Percentiles rank a stretch among this genome's conserved stretches.
Evolutionary conservation across 2,329 filamentous ascomycete genomes (phyloP).

Genomic region (Aspergillus neoniger): DNA sequence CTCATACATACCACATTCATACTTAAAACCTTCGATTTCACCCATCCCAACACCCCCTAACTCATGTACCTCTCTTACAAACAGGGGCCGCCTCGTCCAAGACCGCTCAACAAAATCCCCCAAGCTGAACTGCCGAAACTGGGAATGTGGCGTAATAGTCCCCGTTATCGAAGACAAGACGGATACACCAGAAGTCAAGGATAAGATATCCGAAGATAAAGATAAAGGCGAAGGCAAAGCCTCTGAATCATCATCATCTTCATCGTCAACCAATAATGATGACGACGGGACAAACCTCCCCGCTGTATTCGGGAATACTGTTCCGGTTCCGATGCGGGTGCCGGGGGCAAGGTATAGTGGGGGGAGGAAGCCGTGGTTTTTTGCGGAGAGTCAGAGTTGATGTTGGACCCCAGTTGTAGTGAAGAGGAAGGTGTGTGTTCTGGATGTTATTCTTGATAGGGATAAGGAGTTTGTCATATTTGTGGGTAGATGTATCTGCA

Average conservation of each 20-base stretch:
- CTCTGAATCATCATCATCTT: background rate
- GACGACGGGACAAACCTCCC: slow-evolving; percentile 19
- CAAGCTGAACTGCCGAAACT: slow-evolving; percentile 85
- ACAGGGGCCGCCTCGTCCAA: slow-evolving; percentile 74
- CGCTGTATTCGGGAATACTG: slow-evolving; percentile 37
- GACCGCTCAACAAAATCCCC: slow-evolving; percentile 66
- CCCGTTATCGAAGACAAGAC: slow-evolving; percentile 49
- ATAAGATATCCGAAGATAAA: slow-evolving; percentile 21
- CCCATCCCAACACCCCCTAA: background rate
- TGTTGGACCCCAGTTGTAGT: too few species aligned
- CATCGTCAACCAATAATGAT: background rate
- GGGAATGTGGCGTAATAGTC: slow-evolving; percentile 90
- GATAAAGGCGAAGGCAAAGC: slow-evolving; percentile 22
- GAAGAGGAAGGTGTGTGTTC: too few species aligned
- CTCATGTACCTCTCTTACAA: background rate
- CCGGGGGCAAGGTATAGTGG: slow-evolving; percentile 32
- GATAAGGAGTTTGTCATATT: too few species aligned
- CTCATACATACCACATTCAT: background rate
- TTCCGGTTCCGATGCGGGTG: slow-evolving; percentile 50
- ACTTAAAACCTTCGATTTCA: background rate
- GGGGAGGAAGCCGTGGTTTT: slow-evolving; percentile 29
- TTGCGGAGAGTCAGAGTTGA: slow-evolving; percentile 13
- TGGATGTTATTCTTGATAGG: too few species aligned
- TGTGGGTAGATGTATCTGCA: too few species aligned
- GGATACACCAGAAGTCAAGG: slow-evolving; percentile 7